Conservation (phyloP, 257 asterid genomes). For the Haberlea rhodopensis region DNA sequence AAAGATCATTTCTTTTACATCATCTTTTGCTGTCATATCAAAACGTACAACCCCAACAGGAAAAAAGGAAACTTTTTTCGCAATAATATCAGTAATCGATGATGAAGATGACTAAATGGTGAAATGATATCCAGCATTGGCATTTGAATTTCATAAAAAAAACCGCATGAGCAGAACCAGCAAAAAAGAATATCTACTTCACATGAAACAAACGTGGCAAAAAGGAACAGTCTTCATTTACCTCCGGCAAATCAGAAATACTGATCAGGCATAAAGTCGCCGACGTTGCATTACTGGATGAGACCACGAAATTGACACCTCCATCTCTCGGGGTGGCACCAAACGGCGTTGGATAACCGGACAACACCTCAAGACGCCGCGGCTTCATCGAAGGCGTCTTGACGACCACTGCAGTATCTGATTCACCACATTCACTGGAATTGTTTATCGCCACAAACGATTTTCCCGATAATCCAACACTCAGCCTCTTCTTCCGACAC, state of each 20-base stretch:
- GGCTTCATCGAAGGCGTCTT: conserved; percentile 47
- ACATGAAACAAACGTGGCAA: not conserved
- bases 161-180: not conserved
- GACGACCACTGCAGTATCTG: conserved; percentile 61
- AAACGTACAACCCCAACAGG: not conserved
- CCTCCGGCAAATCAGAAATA: conserved; percentile 65
- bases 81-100: not conserved
- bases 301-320: conserved; percentile 77
- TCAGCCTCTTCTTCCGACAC: conserved; percentile 25
- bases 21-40: not conserved
- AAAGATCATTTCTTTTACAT: not conserved
- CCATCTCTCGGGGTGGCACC: conserved; percentile 85
- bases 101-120: conserved; percentile 1
- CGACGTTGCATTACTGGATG: conserved; percentile 67
- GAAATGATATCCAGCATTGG: conserved; percentile 1
- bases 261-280: conserved; percentile 72
- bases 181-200: not conserved
- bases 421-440: conserved; percentile 43
- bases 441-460: conserved; percentile 24
- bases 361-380: conserved; percentile 52
- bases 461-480: conserved; percentile 24
- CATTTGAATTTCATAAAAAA: not conserved
- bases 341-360: conserved; percentile 79
- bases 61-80: not conserved
- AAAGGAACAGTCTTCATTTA: conserved; percentile 16